Base-by-base conservation (phyloP, 108 stramenopile genomes). In the Skeletonema grethae region DNA sequence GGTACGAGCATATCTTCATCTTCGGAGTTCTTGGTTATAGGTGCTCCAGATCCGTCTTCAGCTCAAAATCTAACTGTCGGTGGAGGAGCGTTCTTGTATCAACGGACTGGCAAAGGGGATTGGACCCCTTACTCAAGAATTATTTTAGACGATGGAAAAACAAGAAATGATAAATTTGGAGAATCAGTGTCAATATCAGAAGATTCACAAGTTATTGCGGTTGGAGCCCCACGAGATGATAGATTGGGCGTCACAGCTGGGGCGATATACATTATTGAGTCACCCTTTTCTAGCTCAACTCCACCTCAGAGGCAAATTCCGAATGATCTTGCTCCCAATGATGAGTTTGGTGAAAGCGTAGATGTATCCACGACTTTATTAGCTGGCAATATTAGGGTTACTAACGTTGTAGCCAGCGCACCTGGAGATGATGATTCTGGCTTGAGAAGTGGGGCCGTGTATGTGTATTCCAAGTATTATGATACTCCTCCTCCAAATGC, bases 391-490 rank as follows among this genome's bases (percentile, higher is more conserved):
- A 53, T 76, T 10, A 39, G 39, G 25, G 68, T 76, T 18, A 70
- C 76, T 3, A 76, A 76, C 29, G 41, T 76, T 12, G 76, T 69
- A 10, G 62, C 32, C 5, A 67, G 76, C n/a, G 60, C 68, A 46
- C 32, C 76, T 15, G 41, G 36, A 30, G 76, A 69, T 69, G 76
- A 76, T 65, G 76, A 76, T 29, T 57, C 60, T 34, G 76, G 76
- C 22, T 57, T 41, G 5, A 57, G 25, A 1, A 69, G 62, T 48
- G 68, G 76, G 11, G 39, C 50, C 10, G 76, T 58, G 0, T 76
- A 76, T 48, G 68, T 76, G 25, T 76, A 64, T 64, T 69, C 68
- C n/a, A 76, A 76, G 57, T 76, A 38, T 68, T 53, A 76, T 22
- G 76, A 32, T 24, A 48, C 30, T n/a, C 76, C 76, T 34, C 50